Conservation (phyloP, 2,329 filamentous ascomycete genomes). For the Fusarium anthophilum region DNA sequence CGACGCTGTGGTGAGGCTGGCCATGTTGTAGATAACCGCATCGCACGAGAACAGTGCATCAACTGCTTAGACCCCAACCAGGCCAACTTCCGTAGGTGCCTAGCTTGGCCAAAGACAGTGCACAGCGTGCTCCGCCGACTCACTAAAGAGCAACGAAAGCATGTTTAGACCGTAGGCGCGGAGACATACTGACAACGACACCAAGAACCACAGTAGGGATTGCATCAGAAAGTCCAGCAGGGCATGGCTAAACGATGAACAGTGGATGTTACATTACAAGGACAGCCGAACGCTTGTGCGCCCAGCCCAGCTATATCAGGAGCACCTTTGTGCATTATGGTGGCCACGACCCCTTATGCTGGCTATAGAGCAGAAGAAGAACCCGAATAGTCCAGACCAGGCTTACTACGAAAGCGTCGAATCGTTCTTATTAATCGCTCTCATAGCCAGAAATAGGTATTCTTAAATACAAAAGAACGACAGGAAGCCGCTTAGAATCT, state of each 20-base stretch:
- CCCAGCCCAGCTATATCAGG: too few species aligned
- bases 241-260: fast-evolving
- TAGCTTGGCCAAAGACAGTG: neutral
- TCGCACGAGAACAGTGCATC: neutral
- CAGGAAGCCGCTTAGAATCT: too few species aligned
- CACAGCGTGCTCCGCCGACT: neutral
- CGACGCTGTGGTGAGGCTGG: too few species aligned
- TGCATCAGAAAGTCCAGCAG: too few species aligned
- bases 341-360: too few species aligned
- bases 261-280: fast-evolving
- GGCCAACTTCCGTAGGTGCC: neutral
- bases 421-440: fast-evolving
- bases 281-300: too few species aligned
- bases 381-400: fast-evolving
- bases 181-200: neutral
- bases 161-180: neutral
- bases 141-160: neutral
- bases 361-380: too few species aligned
- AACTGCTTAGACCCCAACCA: neutral
- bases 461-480: too few species aligned
- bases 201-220: fast-evolving
- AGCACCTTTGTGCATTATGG: too few species aligned
- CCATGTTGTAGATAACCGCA: too few species aligned
- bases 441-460: too few species aligned
- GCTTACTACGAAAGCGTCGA: too few species aligned